Base-by-base conservation (phyloP, 2,329 filamentous ascomycete genomes). In the Alternaria arborescens region DNA sequence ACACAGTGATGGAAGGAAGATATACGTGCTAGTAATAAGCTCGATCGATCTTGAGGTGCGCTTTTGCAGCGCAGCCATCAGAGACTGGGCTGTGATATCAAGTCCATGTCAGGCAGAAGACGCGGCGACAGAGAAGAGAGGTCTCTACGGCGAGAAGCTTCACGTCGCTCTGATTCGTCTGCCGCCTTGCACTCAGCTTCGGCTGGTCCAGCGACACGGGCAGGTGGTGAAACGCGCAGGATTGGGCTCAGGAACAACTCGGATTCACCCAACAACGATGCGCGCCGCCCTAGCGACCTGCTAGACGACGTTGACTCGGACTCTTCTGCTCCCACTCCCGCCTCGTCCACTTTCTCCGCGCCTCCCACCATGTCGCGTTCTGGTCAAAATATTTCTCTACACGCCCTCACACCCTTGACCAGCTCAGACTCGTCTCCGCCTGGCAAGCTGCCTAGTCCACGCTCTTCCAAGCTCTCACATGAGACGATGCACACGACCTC, bases 21-120 rank as follows among this genome's bases (percentile, higher is more conserved):
- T 59, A 55, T 38, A 44, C 44, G 62, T 72, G 70, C 66, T 76
- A 65, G 66, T 42, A 36, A 18, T n/a, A 26, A 60, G 48, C 58
- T 55, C 62, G 46, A 64, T 59, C 67, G 84, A 89, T 83, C 82
- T 92, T 91, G 90, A 92, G 92, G 88, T 92, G 91, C 84, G 87
- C 89, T 78, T 85, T 86, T 64, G 84, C 84, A 80, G 89, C 90
- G 83, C 89, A 89, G 82, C 94, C 93, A 60, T 85, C 91, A 60
- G 90, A 82, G 93, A 82, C 94, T 93, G 81, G 91, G 91, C 71
- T 88, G 90, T 77, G 55, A 65, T 50, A 91, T 91, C 76, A 91
- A 91, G 70, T 87, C 87, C 72, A 88, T 87, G 66, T 79, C 85
- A 57, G 80, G 82, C 66, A 77, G 81, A 69, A 82, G 82, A 79